A percentile compares a stretch with the other conserved stretches of the same genome.
phyloP scores from a whole-genome alignment of 345 rosid species.

The Ricinus communis region DNA sequence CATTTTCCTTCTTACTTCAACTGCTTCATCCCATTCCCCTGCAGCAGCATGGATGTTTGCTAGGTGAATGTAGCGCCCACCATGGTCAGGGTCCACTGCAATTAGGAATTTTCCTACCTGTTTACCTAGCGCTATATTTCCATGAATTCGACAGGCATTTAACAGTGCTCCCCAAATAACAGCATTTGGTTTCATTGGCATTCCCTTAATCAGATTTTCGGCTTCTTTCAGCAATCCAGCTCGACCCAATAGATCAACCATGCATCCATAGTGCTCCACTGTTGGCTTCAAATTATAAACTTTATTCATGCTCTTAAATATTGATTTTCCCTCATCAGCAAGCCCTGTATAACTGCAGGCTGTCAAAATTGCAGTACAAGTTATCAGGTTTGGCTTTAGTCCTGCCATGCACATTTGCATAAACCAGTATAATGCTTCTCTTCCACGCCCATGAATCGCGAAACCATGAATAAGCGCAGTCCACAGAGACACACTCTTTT shows the following conservation, averaged over 20 bases:
- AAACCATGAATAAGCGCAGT: constrained; percentile 65
- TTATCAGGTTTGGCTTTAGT: constrained; percentile 58
- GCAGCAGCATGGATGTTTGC: constrained; percentile 56
- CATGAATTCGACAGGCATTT: constrained; percentile 59
- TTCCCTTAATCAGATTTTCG: constrained; percentile 38
- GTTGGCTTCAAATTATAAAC: constrained; percentile 48
- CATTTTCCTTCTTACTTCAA: constrained; percentile 51
- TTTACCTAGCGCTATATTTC: constrained; percentile 51
- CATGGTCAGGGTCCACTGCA: constrained; percentile 50
- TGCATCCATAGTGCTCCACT: constrained; percentile 77
- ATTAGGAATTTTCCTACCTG: constrained; percentile 50
- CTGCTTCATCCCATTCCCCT: constrained; percentile 60
- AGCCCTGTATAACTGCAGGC: constrained; percentile 72
- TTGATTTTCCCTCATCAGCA: constrained; percentile 50
- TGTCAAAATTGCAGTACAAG: constrained; percentile 64
- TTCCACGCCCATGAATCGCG: constrained; percentile 62
- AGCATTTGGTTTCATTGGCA: constrained; percentile 66
- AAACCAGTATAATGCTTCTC: constrained; percentile 56
- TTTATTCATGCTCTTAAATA: constrained; percentile 50
- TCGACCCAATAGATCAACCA: constrained; percentile 78
- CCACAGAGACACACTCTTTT: constrained; percentile 52
- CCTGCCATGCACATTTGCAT: constrained; percentile 53
- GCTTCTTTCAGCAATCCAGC: constrained; percentile 66
- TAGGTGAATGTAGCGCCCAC: constrained; percentile 58
- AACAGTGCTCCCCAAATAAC: constrained; percentile 66